Evolutionary conservation across 2,329 filamentous ascomycete genomes (phyloP), one percentile per base, ranked within the genome.

Genomic region (Nemania sp.): DNA sequence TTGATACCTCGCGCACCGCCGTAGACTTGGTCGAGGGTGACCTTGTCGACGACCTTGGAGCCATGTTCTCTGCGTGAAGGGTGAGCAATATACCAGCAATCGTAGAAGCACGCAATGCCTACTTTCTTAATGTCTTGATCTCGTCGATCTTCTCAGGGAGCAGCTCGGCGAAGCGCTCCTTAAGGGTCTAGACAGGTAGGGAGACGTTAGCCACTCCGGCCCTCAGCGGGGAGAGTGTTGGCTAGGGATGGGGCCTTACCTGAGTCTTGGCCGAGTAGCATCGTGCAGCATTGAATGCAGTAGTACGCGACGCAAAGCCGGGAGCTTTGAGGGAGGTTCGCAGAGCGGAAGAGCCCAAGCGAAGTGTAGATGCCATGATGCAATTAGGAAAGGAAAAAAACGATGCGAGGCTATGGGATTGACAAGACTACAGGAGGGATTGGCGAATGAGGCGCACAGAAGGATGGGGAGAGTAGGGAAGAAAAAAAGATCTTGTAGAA

Each of bases 1-100:
- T 98, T 99, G 87, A 99, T 97, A 80, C 96, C 95, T 87, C 96
- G 95, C 80, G 96, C 96, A 90, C 96, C 96, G 82, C 96, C 96
- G 83, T 98, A 99, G 81, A 97, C 96, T 87, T 99, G 96, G 88
- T 98, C 96, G 75, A 99, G 93, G 70, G 96, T 99, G 82, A 99
- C 93, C 89, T 98, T 93, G 83, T 96, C 95, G 76, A 99, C 82
- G 79, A 98, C 93, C 87, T 95, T 98, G 88, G 88, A 93, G 82
- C 96, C 96, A 83, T 97, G 90, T 81, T 97, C 95, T 86, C 94
- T 97, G 76, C 69, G 63, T 32, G 66, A 53, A 56, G 27, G 60
- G 74, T 78, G 68, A 79, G 79, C 70, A 64, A 72, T 20, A 57
- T 66, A 51, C 56, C 51, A 58, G n/a, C 51, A 63, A 55, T 61